Conservation (phyloP, 805 yeast genomes). For the Lipomyces yamanashiensis region DNA sequence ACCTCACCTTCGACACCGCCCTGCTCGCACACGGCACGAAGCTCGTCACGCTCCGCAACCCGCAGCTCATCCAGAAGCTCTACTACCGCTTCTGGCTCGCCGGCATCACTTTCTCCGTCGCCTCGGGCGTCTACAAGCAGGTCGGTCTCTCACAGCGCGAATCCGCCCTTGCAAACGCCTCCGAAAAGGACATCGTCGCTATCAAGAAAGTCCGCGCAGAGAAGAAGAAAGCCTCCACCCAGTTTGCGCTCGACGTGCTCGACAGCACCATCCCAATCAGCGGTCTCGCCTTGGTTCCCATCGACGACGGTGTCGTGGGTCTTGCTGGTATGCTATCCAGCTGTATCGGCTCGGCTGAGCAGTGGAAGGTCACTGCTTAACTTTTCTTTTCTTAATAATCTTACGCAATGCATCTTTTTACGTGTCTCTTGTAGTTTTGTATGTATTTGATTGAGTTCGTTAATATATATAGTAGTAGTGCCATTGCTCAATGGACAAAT, state of each 20-base stretch:
- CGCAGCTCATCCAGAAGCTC: slow-evolving; percentile 56
- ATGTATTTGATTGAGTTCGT: neutral
- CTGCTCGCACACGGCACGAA: slow-evolving; percentile 58
- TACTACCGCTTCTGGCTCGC: slow-evolving; percentile 78
- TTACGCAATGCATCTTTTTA: neutral
- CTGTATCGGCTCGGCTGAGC: slow-evolving; percentile 60
- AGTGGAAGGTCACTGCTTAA: slow-evolving; percentile 37
- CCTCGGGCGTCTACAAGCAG: slow-evolving; percentile 61
- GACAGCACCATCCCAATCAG: slow-evolving; percentile 79
- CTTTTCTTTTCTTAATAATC: neutral
- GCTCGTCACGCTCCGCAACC: slow-evolving; percentile 45
- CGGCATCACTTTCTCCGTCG: slow-evolving; percentile 66
- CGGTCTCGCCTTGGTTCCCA: slow-evolving; percentile 61
- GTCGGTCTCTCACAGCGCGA: slow-evolving; percentile 51
- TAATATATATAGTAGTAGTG: neutral
- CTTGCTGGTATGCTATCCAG: slow-evolving; percentile 85
- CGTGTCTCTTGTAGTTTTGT: neutral
- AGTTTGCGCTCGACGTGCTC: slow-evolving; percentile 73
- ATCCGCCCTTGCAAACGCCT: slow-evolving; percentile 41
- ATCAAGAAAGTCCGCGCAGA: slow-evolving; percentile 50
- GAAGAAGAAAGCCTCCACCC: slow-evolving; percentile 58
- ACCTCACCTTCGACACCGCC: slow-evolving; percentile 44
- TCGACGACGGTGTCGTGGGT: slow-evolving; percentile 81
- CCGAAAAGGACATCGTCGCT: slow-evolving; percentile 49
- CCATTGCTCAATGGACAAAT: neutral